These are phyloP conservation scores for Neonectria magnoliae DNA, from an alignment of 2,329 filamentous ascomycete species.

Conservation along the genomic window DNA sequence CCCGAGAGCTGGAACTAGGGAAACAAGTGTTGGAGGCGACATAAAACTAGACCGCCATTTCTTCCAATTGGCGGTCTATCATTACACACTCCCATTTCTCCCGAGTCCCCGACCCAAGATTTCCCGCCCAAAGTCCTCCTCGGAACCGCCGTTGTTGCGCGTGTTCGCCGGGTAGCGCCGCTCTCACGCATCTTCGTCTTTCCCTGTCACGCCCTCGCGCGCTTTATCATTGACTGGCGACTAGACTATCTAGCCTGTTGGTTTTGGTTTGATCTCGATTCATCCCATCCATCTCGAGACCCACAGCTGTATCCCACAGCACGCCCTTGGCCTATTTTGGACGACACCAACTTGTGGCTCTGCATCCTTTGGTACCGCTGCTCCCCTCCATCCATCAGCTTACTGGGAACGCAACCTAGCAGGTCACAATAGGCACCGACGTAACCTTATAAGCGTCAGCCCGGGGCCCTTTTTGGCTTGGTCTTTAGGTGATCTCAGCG, in stretches of 20 bases:
- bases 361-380: slow-evolving; percentile 26
- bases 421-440: not conserved
- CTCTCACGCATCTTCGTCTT: not conserved
- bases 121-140: slow-evolving; percentile 6
- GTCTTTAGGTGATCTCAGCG: not conserved
- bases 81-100: slow-evolving; percentile 41
- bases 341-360: slow-evolving; percentile 26
- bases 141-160: slow-evolving; percentile 15
- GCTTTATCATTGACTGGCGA: slow-evolving; percentile 20
- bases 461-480: not conserved
- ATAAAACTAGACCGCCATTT: slow-evolving; percentile 42
- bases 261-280: slow-evolving; percentile 28
- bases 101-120: slow-evolving; percentile 3
- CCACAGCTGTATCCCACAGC: slow-evolving; percentile 25
- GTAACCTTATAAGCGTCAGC: not conserved
- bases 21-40: slow-evolving; percentile 13
- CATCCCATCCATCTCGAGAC: slow-evolving; percentile 13
- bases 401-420: not conserved
- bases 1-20: slow-evolving; percentile 8
- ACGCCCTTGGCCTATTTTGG: slow-evolving; percentile 38
- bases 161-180: slow-evolving; percentile 15
- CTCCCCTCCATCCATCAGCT: not conserved
- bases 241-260: slow-evolving; percentile 23
- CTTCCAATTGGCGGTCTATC: slow-evolving; percentile 48
- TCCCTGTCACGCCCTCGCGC: not conserved